A percentile compares a stretch with the other conserved stretches of the same genome.
Evolutionary conservation across 2,329 filamentous ascomycete species (phyloP).

Genomic region (Pseudopithomyces chartarum): DNA sequence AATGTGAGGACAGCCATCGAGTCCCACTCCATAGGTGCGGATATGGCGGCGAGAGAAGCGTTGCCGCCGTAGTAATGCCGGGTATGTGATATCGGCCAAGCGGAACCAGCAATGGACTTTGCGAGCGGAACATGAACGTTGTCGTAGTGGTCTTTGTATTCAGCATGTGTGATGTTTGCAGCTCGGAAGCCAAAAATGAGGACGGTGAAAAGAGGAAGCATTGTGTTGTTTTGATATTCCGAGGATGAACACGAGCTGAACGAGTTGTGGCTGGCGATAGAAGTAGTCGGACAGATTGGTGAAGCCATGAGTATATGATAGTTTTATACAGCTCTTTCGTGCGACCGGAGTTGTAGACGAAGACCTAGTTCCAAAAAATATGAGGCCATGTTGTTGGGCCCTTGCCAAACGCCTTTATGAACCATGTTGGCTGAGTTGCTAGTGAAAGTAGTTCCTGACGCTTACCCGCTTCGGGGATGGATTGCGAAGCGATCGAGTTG

Average conservation of each 20-base stretch:
- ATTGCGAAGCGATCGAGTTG: background rate
- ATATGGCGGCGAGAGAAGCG: constrained; percentile 4
- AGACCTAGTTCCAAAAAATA: background rate
- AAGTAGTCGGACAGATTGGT: background rate
- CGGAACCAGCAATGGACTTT: constrained; percentile 8
- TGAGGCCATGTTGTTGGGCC: background rate
- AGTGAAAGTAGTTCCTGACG: background rate
- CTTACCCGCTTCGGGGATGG: background rate
- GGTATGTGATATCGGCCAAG: constrained; percentile 13
- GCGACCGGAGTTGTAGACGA: background rate
- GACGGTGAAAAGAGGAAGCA: constrained; percentile 7
- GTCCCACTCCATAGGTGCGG: constrained; percentile 2
- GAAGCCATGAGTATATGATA: background rate
- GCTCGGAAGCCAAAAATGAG: constrained; percentile 11
- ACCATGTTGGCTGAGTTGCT: background rate
- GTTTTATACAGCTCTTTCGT: background rate
- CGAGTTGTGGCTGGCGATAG: background rate
- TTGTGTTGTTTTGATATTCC: background rate
- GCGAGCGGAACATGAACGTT: constrained; percentile 14
- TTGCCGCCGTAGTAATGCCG: constrained; percentile 10
- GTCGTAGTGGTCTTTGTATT: constrained; percentile 16
- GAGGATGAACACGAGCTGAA: background rate
- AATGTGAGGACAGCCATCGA: constrained; percentile 8
- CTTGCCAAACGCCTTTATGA: background rate
- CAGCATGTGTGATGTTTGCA: constrained; percentile 3